These are phyloP conservation scores for Dothiorella sarmentorum DNA, from an alignment of 2,329 filamentous ascomycete genomes.

Conservation along the genomic window DNA sequence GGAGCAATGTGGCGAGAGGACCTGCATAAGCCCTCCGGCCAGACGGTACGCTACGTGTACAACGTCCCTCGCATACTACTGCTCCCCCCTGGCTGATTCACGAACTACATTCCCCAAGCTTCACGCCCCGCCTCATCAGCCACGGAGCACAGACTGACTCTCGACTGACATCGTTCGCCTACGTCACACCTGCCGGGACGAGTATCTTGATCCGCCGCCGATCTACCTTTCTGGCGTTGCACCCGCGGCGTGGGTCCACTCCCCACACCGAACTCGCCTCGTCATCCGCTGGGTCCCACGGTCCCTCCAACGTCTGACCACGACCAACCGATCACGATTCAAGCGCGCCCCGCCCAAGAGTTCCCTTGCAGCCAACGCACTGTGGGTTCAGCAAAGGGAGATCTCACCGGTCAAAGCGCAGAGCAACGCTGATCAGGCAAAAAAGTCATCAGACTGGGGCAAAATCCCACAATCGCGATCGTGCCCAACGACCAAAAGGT, in stretches of 20 bases:
- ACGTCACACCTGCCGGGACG: constrained; percentile 8
- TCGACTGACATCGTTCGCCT: neutral
- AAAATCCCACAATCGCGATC: no score
- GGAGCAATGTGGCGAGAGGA: neutral
- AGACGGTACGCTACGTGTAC: neutral
- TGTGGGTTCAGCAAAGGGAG: no score
- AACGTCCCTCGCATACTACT: no score
- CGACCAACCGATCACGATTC: neutral
- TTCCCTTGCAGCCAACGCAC: no score
- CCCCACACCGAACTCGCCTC: neutral
- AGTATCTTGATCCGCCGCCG: constrained; percentile 14
- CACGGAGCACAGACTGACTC: neutral
- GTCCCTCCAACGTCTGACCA: no score
- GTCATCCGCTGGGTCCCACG: no score
- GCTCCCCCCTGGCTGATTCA: neutral
- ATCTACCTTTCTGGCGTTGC: neutral
- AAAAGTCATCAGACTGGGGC: no score
- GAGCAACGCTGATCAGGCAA: no score
- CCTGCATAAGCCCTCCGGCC: constrained; percentile 1
- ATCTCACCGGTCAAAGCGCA: no score
- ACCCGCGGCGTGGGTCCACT: neutral
- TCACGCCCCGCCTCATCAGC: neutral
- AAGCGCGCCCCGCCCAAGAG: no score
- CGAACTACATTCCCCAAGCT: neutral
- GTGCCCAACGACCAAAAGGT: no score